Base-by-base conservation (phyloP, 2,329 filamentous ascomycete species). In the Diaporthe citrichinensis region DNA sequence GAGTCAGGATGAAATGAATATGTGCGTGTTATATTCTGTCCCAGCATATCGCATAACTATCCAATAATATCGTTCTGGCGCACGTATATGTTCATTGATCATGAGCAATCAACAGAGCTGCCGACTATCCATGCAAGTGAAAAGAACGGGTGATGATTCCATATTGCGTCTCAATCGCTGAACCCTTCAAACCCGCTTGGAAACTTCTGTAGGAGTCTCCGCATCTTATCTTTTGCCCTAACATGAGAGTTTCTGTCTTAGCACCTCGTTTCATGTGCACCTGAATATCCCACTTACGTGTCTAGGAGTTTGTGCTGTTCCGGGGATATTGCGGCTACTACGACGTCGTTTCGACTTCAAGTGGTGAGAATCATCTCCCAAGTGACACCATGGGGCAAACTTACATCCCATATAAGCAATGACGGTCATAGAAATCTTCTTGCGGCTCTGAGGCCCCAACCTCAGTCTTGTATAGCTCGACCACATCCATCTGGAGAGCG, bases 351-450 rank as follows among this genome's bases (percentile, higher is more conserved):
- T 25, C 68, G 53, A 58, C 68, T 71, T 71, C 7, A 6, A 46
- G 12, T 2, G 25, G 25, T 71, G 14, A 71, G 68, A 15, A 17
- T 58, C 14, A 36, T 17, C 9, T 25, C 28, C 8, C 17, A 1
- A 17, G 17, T 20, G 25, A 28, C 12, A 12, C 7, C 7, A 25
- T 17, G 17, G 28, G 28, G 41, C 2, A 5, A 4, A 73, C 71
- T 31, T 4, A 73, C 57, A 73, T 14, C 25, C 57, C 71, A 17
- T 73, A 65, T 46, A 73, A 17, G 34, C 14, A 28, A 15, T 73
- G 55, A 23, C 71, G 57, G 44, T 73, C 57, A 49, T 73, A 61
- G 23, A 65, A 73, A 12, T 73, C 55, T 20, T 72, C 44, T 34
- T 73, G 41, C 10, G 71, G 71, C 34, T 73, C 57, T 2, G 71